Base-by-base conservation (phyloP, 2,329 filamentous ascomycete genomes). In the Aureobasidium pullulans region DNA sequence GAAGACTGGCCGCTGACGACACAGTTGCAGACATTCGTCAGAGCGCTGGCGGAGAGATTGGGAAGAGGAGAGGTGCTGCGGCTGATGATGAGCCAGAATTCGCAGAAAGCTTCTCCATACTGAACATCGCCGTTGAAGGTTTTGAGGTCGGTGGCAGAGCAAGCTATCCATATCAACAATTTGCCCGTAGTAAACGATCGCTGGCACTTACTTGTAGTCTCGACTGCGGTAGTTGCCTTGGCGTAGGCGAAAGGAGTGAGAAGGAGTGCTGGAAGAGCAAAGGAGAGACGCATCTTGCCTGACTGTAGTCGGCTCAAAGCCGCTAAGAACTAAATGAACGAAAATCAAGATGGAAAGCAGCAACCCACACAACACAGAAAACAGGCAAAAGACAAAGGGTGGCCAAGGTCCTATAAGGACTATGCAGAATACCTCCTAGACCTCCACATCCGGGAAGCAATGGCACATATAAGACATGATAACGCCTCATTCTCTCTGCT, bases 261-360 rank as follows among this genome's bases (percentile, higher is more conserved):
- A 11, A 57, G 53, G 13, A 57, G 42, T 36, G 42, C 42, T 46
- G 53, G 42, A 47, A 57, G 53, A 37, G 53, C 53, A 37, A 57
- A 47, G 2, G 53, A 57, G 32, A 39, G 42, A 57, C 42, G 53
- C 53, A 57, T 57, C 53, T 57, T 57, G 42, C 42, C 31, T 16
- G 15, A 31, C 16, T 13, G 13, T 36, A 23, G 50, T 54, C 50
- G 53, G 53, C 53, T 46, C 32, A 29, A 47, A 40, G 42, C 53
- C 53, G 39, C 40, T 37, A 28, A 5, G 28, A 29, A 47, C n/a
- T 34, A 5, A 57, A 47, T n/a, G 40, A 57, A 47, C n/a, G 32
- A 47, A 46, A 10, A 19, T 28, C 42, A 57, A 47, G 29, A 47
- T 39, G 53, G 16, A 37, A 46, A 47, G 29, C 40, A 57, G 42